Conservation (phyloP, 306 rosid species). For the Inga oerstediana region DNA sequence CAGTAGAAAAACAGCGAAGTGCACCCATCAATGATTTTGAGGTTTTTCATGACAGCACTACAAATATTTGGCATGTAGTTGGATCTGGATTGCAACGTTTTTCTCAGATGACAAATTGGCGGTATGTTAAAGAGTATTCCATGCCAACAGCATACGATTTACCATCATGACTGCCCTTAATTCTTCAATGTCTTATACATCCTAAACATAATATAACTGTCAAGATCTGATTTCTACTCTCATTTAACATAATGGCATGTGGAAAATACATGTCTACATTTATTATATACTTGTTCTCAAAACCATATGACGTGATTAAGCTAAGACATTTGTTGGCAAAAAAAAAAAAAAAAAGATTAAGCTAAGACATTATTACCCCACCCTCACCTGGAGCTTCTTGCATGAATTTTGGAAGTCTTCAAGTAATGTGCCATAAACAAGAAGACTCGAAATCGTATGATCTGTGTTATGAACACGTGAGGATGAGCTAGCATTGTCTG, state of each 20-base stretch:
- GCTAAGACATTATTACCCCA: constrained; percentile 16
- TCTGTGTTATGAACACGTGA: neutral
- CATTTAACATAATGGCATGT: constrained; percentile 17
- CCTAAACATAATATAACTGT: constrained; percentile 25
- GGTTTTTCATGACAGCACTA: constrained; percentile 59
- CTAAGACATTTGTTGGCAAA: constrained; percentile 14
- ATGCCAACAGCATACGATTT: neutral
- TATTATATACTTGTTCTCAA: constrained; percentile 3
- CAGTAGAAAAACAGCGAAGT: constrained; percentile 69
- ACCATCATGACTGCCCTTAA: neutral
- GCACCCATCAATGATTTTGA: constrained; percentile 84
- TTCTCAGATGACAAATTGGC: constrained; percentile 96
- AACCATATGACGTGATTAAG: constrained; percentile 12
- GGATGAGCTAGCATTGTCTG: neutral
- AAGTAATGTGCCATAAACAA: constrained; percentile 12
- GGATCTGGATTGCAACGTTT: constrained; percentile 94
- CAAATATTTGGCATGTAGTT: constrained; percentile 73
- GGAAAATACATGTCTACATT: constrained; percentile 11
- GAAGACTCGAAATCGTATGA: constrained; percentile 6
- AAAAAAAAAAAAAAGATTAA: no score
- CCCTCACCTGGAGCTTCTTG: constrained; percentile 23
- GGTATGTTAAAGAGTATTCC: constrained; percentile 56
- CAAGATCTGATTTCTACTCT: constrained; percentile 23
- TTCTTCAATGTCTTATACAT: neutral
- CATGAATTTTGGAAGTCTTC: constrained; percentile 20